A percentile compares a stretch with the other conserved stretches of the same genome.
Evolutionary conservation across 1,284 basidiomycete species (phyloP).

Genomic region (Malassezia japonica): DNA sequence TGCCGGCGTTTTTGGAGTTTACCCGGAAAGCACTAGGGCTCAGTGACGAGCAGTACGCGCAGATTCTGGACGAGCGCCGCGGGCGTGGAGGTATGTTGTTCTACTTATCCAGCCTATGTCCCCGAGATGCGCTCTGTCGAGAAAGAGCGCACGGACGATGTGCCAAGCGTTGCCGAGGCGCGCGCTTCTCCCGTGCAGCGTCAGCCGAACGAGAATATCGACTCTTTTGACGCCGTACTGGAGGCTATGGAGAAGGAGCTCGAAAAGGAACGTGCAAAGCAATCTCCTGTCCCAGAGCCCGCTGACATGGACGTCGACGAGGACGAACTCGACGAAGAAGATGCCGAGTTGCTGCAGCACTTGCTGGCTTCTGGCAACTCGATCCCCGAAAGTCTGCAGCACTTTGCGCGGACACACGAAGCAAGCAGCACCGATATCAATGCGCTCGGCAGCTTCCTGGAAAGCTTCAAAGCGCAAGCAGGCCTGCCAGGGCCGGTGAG

Average conservation of each 20-base stretch:
- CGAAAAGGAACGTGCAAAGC: not conserved
- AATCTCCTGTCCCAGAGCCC: not conserved
- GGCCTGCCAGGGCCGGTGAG: slow-evolving; percentile 29
- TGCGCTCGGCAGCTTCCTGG: slow-evolving; percentile 12
- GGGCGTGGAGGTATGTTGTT: slow-evolving; percentile 9
- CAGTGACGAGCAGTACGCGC: slow-evolving; percentile 9
- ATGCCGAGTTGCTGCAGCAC: slow-evolving; percentile 14
- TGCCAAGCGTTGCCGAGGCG: no score
- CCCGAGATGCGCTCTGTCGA: no score
- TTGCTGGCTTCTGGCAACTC: slow-evolving; percentile 10
- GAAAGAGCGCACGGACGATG: no score
- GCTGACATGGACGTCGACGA: slow-evolving; percentile 4
- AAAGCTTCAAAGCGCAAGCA: slow-evolving; percentile 14
- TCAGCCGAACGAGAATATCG: not conserved
- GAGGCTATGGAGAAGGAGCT: slow-evolving; percentile 16
- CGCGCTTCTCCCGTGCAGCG: no score
- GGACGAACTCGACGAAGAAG: slow-evolving; percentile 9
- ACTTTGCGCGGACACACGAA: slow-evolving; percentile 1
- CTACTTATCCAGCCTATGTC: slow-evolving; percentile 1
- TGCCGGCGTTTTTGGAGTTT: slow-evolving; percentile 13
- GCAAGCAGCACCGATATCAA: not conserved
- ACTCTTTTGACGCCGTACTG: slow-evolving; percentile 13
- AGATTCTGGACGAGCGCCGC: slow-evolving; percentile 8
- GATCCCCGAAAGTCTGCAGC: slow-evolving; percentile 13
- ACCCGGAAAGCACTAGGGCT: slow-evolving; percentile 13